Percentiles rank a stretch among this genome's conserved stretches.
Evolutionary conservation across 805 yeast species (phyloP).

Genomic region (Saturnispora diversa): DNA sequence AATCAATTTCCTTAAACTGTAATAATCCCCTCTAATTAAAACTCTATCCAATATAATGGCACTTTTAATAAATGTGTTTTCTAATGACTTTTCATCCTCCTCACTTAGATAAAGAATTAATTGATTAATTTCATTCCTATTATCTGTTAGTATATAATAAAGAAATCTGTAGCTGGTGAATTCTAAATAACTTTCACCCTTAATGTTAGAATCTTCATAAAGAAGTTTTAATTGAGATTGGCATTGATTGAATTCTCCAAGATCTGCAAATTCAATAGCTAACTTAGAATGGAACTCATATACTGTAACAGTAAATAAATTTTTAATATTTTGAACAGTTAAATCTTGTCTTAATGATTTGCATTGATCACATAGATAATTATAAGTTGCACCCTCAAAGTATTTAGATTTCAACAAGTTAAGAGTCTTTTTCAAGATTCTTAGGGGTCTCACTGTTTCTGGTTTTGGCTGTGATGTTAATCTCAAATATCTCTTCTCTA

Average conservation of each 20-base stretch:
- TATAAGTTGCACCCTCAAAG: slow-evolving; percentile 45
- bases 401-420: slow-evolving; percentile 47
- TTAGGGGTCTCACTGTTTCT: slow-evolving; percentile 65
- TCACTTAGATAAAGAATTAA: slow-evolving; percentile 26
- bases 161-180: slow-evolving; percentile 66
- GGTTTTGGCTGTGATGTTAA: slow-evolving; percentile 92
- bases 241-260: slow-evolving; percentile 95
- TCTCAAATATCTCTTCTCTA: slow-evolving; percentile 77
- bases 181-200: slow-evolving; percentile 41
- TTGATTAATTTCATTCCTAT: slow-evolving; percentile 46
- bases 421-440: slow-evolving; percentile 51
- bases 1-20: slow-evolving; percentile 15
- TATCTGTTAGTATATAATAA: slow-evolving; percentile 68
- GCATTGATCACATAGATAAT: slow-evolving; percentile 80
- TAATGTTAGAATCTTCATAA: slow-evolving; percentile 35
- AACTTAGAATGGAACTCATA: slow-evolving; percentile 82
- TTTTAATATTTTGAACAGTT: slow-evolving; percentile 81
- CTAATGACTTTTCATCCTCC: slow-evolving; percentile 9
- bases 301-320: slow-evolving; percentile 65
- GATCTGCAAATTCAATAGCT: slow-evolving; percentile 75
- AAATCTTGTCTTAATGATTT: slow-evolving; percentile 90
- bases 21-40: slow-evolving; percentile 40
- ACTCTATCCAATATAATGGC: slow-evolving; percentile 33
- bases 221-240: slow-evolving; percentile 68
- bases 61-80: slow-evolving; percentile 21